Percentiles rank a stretch among this genome's conserved stretches.
Evolutionary conservation across 108 stramenopile species (phyloP).

Genomic region (Conticribra weissflogii): DNA sequence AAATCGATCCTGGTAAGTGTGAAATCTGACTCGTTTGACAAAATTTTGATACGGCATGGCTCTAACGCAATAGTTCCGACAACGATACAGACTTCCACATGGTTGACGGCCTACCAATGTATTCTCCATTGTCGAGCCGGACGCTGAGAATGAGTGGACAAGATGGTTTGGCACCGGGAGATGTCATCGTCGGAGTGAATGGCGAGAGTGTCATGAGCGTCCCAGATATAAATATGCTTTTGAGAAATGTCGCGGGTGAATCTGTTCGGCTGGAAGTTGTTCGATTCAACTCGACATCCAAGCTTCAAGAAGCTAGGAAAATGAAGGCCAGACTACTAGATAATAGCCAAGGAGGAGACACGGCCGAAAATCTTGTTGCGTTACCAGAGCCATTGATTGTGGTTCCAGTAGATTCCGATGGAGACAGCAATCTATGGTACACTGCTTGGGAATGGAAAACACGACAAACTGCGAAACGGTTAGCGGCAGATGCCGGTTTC

Average conservation of each 20-base stretch:
- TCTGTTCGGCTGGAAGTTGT: slow-evolving; percentile 68
- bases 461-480: slow-evolving; percentile 46
- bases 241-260: slow-evolving; percentile 59
- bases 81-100: slow-evolving; percentile 68
- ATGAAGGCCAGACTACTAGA: slow-evolving; percentile 12
- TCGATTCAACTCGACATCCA: slow-evolving; percentile 44
- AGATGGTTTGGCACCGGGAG: slow-evolving; percentile 62
- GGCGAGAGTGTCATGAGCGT: slow-evolving; percentile 72
- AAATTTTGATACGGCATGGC: too few relatives aligned
- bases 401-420: slow-evolving; percentile 51
- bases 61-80: too few relatives aligned
- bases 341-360: slow-evolving; percentile 21
- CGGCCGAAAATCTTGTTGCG: slow-evolving; percentile 3
- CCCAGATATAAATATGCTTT: slow-evolving; percentile 68
- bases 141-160: slow-evolving; percentile 63
- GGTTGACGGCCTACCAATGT: slow-evolving; percentile 55
- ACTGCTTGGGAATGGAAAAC: slow-evolving; percentile 82
- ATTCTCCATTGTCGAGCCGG: slow-evolving; percentile 63
- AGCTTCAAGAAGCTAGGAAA: slow-evolving; percentile 1
- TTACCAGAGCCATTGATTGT: slow-evolving; percentile 52
- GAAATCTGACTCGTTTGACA: too few relatives aligned
- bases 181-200: slow-evolving; percentile 77
- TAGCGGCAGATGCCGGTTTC: slow-evolving; percentile 62
- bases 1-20: slow-evolving; percentile 58
- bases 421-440: slow-evolving; percentile 53